A percentile compares a stretch with the other conserved stretches of the same genome.
Evolutionary conservation across 2,329 filamentous ascomycete genomes (phyloP).

Genomic region (Diaporthe sp.): DNA sequence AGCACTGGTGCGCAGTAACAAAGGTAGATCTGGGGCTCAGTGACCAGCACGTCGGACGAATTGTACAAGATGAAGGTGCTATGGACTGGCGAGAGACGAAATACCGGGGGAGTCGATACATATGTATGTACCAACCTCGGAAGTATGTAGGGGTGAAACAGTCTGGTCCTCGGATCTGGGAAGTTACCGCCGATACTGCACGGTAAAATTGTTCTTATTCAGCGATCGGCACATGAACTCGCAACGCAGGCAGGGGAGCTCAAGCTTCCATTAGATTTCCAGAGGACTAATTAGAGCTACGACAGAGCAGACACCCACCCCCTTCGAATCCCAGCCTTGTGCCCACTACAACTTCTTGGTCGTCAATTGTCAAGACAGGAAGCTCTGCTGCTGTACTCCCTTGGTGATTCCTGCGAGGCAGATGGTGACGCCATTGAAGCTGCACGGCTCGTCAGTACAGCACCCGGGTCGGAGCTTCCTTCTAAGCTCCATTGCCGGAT

Average conservation of each 20-base stretch:
- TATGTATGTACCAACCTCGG: not conserved
- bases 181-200: not conserved
- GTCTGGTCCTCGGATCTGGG: not conserved
- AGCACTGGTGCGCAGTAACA: not conserved
- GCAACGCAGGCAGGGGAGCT: not conserved
- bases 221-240: constrained; percentile 8
- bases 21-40: not conserved
- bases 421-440: constrained; percentile 14
- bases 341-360: too few relatives aligned
- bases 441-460: constrained; percentile 3
- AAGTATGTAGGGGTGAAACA: not conserved
- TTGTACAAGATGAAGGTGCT: not conserved
- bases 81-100: not conserved
- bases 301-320: not conserved
- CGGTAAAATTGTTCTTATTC: constrained; percentile 5
- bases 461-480: not conserved
- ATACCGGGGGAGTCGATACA: constrained; percentile 3
- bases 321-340: not conserved
- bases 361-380: not conserved
- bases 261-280: not conserved
- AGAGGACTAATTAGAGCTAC: not conserved
- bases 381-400: not conserved
- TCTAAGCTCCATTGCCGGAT: not conserved
- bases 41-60: constrained; percentile 4
- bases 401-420: not conserved